Conservation (phyloP, 2,329 filamentous ascomycete species). For the Dactylonectria macrodidyma region DNA sequence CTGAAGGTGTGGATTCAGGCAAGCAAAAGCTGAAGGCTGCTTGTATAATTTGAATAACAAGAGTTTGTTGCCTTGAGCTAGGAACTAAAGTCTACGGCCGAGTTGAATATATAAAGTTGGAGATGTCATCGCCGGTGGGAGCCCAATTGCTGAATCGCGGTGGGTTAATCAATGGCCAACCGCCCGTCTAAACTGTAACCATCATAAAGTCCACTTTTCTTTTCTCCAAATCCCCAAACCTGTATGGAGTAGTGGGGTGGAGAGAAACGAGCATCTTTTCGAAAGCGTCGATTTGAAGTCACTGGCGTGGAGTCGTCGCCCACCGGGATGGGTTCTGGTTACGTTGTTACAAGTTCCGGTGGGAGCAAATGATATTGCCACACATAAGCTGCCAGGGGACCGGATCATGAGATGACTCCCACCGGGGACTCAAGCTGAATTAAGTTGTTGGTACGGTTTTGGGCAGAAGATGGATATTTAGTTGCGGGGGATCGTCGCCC, state of each 20-base stretch:
- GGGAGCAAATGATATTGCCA: neutral
- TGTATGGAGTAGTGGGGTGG: neutral
- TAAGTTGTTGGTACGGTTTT: neutral
- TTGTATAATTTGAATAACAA: too few relatives aligned
- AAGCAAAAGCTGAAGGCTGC: too few relatives aligned
- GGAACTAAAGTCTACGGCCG: neutral
- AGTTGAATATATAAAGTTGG: neutral
- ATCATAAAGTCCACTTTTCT: neutral
- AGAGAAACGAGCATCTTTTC: neutral
- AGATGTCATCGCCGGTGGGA: neutral
- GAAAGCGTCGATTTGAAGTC: neutral
- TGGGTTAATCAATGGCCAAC: neutral
- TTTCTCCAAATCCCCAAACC: neutral
- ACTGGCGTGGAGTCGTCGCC: neutral
- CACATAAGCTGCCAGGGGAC: neutral
- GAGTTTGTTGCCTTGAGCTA: neutral
- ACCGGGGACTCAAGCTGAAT: neutral
- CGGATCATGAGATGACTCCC: slow-evolving; percentile 2
- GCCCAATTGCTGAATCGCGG: neutral
- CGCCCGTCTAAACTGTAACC: neutral
- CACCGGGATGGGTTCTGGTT: neutral
- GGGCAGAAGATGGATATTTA: neutral
- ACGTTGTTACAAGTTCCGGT: slow-evolving; percentile 2
- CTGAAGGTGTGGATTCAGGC: too few relatives aligned
- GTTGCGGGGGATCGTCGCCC: neutral